phyloP scores from a whole-genome alignment of 139 green algal genomes.

The Chlamydomonas sphaeroides region DNA sequence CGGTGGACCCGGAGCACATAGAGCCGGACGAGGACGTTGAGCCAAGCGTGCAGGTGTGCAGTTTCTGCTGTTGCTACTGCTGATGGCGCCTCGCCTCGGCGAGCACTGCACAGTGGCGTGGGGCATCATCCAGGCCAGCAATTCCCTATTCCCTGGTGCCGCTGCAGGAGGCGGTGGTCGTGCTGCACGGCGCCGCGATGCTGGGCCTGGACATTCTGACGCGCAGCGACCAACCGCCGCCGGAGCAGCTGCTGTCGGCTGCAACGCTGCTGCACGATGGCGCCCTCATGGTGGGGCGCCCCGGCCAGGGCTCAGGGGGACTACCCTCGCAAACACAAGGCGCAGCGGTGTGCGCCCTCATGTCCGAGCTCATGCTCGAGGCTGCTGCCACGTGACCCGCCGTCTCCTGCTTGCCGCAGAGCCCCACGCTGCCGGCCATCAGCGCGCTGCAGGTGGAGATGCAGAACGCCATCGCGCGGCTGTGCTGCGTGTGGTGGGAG shows the following conservation, averaged over 20 bases:
- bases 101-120: too few species aligned
- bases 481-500: conserved; percentile 84
- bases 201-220: conserved; percentile 52
- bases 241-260: conserved; percentile 39
- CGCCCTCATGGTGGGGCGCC: too few species aligned
- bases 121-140: neutral
- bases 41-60: neutral
- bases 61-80: too few species aligned
- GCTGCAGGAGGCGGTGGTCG: conserved; percentile 12
- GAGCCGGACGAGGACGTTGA: neutral
- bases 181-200: conserved; percentile 44
- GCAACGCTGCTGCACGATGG: conserved; percentile 64
- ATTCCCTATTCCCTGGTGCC: neutral
- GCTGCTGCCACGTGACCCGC: neutral
- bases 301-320: too few species aligned
- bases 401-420: conserved; percentile 10
- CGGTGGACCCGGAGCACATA: neutral
- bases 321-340: too few species aligned
- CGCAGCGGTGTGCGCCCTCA: neutral
- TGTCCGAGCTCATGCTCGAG: too few species aligned
- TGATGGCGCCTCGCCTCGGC: too few species aligned
- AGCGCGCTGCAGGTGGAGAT: conserved; percentile 33
- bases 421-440: neutral
- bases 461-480: conserved; percentile 70
- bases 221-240: conserved; percentile 24